Evolutionary conservation across 1,139 yeast genomes (phyloP), one percentile per base, ranked within the genome.

Genomic region (Yamadazyma jaroonii): DNA sequence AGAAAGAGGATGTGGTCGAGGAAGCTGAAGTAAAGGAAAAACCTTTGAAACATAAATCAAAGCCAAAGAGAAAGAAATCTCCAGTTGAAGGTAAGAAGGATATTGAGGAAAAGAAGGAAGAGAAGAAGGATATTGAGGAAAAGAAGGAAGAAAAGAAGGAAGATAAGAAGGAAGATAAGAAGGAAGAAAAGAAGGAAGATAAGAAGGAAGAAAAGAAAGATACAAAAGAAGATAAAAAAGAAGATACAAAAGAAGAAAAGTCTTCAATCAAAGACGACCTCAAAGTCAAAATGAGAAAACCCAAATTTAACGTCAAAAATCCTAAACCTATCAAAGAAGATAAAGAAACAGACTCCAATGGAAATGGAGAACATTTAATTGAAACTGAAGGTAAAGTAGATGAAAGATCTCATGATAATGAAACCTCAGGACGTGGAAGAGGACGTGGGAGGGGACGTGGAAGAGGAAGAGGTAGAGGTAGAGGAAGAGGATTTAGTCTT

Each of bases 401-500:
- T 2, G 11, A n/a, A 21, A 30, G 10, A 22, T n/a, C n/a, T n/a
- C n/a, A n/a, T n/a, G n/a, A n/a, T n/a, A 12, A 5, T 24, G 34
- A 9, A 25, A 25, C 25, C n/a, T n/a, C n/a, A n/a, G n/a, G n/a
- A 11, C 9, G 29, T 30, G 26, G 25, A 29, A 38, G 34, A 17
- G 21, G 20, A n/a, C 27, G 55, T 27, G 50, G 56, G n/a, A 49
- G 60, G 32, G 49, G 56, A 4, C 41, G 51, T 14, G 42, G 41
- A 9, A 35, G 46, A 36, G 42, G 42, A 13, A 34, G 51, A 30
- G 46, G 50, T 9, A 38, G 59, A 30, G 49, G 52, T 14, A 48
- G 59, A 41, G 56, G 52, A 12, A 40, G 53, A 32, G 43, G 46
- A 31, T 50, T 44, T 37, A 60, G 59, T 39, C 57, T 57, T 32